Evolutionary conservation across 192 early-diverging fungal species (phyloP).

Genomic region (Phlyctochytrium planicorne): DNA sequence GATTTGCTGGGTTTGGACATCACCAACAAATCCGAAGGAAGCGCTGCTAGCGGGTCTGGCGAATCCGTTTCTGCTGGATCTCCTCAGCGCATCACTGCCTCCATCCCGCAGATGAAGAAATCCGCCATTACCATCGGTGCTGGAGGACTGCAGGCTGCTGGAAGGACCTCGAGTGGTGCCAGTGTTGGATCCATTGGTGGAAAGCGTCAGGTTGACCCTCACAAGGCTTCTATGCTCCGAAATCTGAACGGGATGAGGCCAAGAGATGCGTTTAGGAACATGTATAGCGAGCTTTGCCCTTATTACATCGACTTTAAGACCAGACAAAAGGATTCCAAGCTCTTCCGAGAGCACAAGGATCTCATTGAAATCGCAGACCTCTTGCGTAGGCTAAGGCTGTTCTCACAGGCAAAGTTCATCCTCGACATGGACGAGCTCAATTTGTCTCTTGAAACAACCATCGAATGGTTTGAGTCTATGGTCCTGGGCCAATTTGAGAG

Average conservation of each 20-base stretch:
- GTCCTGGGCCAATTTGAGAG: slow-evolving; percentile 74
- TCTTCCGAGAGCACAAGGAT: slow-evolving; percentile 68
- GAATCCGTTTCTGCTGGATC: neutral
- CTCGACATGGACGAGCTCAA: slow-evolving; percentile 61
- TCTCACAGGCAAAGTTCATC: slow-evolving; percentile 54
- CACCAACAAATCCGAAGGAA: neutral
- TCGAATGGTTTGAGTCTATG: slow-evolving; percentile 78
- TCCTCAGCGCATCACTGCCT: slow-evolving; percentile 30
- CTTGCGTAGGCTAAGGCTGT: slow-evolving; percentile 54
- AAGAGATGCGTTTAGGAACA: slow-evolving; percentile 63
- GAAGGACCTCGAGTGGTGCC: slow-evolving; percentile 17
- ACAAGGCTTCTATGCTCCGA: slow-evolving; percentile 47
- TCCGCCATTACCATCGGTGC: slow-evolving; percentile 46
- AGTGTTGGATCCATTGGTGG: slow-evolving; percentile 14
- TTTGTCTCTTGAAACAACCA: slow-evolving; percentile 59
- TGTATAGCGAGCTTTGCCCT: slow-evolving; percentile 61
- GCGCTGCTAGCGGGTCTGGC: neutral
- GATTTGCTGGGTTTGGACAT: slow-evolving; percentile 7
- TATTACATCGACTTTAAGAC: slow-evolving; percentile 72
- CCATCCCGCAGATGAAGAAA: slow-evolving; percentile 37
- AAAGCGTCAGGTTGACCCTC: slow-evolving; percentile 16
- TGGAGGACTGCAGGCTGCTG: slow-evolving; percentile 49
- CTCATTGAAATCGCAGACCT: slow-evolving; percentile 61
- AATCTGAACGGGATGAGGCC: slow-evolving; percentile 46
- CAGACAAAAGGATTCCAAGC: slow-evolving; percentile 62